Evolutionary conservation across 2,329 filamentous ascomycete genomes (phyloP), one percentile per base, ranked within the genome.

Genomic region (Xylariaceae sp.): DNA sequence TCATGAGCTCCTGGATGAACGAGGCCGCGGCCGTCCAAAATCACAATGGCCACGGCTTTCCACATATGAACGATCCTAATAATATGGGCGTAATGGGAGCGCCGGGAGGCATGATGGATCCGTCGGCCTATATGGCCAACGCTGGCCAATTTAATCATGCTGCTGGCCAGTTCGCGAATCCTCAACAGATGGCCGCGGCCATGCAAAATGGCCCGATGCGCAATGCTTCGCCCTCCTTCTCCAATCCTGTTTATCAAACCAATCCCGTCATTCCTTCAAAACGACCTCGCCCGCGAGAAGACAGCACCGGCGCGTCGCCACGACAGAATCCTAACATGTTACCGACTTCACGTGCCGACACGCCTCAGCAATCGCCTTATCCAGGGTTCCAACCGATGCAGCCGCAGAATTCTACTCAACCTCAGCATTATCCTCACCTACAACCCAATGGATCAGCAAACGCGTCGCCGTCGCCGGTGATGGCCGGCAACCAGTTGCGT

Each of bases 261-360:
- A 93, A 90, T 75, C 82, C 89, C 46, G 87, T 96, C 68, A 88
- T 96, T 65, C 93, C 93, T 56, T 93, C 93, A 20, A 99, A 98
- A 77, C 86, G 95, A 68, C 84, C 90, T 51, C 85, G 90, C 45
- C 89, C 89, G 50, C 81, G 85, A 70, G 91, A 96, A 75, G 93
- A 97, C 74, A 93, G 88, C 70, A 82, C 95, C 69, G 88, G 87
- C 64, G 88, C 89, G 71, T 96, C 92, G 29, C 92, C 93, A 50
- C 84, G 88, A 68, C 89, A 88, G 70, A 87, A 88, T 53, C 84
- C 88, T 4, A 85, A 85, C 62, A 89, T 89, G 76, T 75, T 91
- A 26, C 89, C 90, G 47, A 86, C 85, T 20, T 96, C 93, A 75
- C 90, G 93, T 74, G 93, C 93, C 66, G 93, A 96, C 71, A 98